These are phyloP conservation scores for Pyrenochaeta sp. DNA, from an alignment of 2,329 filamentous ascomycete genomes.

Conservation along the genomic window DNA sequence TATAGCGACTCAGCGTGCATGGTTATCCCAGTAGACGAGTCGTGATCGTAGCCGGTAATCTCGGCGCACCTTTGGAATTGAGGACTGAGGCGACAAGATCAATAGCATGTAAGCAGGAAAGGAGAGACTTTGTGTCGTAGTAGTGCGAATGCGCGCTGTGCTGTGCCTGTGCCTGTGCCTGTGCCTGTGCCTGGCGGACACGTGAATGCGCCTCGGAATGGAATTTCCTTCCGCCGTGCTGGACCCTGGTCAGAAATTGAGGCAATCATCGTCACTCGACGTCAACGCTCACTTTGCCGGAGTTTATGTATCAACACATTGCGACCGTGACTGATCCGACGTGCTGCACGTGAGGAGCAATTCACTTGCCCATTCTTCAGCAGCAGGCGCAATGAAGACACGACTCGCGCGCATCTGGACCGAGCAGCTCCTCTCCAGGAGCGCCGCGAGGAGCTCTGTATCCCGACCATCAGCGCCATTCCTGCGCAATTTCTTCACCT, in stretches of 20 bases:
- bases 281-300: conserved; percentile 8
- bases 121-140: no score
- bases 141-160: no score
- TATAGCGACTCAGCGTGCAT: not conserved
- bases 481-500: conserved; percentile 41
- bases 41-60: not conserved
- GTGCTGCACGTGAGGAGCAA: conserved; percentile 19
- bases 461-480: conserved; percentile 22
- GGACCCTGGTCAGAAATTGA: conserved; percentile 12
- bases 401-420: conserved; percentile 33
- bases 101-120: not conserved
- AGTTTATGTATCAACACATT: conserved; percentile 19
- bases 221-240: not conserved
- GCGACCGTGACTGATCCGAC: conserved; percentile 13
- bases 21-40: not conserved
- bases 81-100: not conserved
- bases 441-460: conserved; percentile 18
- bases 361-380: conserved; percentile 10
- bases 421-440: conserved; percentile 33
- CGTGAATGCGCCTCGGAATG: no score
- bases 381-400: conserved; percentile 33
- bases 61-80: not conserved
- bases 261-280: conserved; percentile 11
- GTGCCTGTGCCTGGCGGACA: no score
- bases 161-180: no score